Evolutionary conservation across 805 yeast genomes (phyloP).

Genomic region (Zygotorulaspora sp.): DNA sequence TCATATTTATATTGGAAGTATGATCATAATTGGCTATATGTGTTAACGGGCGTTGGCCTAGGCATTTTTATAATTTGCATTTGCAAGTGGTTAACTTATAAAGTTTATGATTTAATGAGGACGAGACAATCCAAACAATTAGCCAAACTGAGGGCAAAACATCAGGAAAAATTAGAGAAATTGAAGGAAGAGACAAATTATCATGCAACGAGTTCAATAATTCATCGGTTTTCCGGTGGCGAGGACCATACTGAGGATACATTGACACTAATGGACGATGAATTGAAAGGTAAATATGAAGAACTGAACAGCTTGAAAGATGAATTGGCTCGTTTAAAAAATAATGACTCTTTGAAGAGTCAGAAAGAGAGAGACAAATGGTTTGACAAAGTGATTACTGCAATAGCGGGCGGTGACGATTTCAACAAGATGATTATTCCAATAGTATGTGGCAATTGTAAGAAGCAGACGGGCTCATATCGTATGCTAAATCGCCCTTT

Average conservation of each 20-base stretch:
- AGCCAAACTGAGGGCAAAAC: conserved; percentile 41
- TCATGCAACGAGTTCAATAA: conserved; percentile 66
- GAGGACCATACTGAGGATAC: conserved; percentile 46
- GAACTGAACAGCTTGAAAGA: conserved; percentile 38
- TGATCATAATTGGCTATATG: conserved; percentile 5
- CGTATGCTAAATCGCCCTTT: conserved; percentile 21
- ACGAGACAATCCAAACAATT: conserved; percentile 22
- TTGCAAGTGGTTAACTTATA: conserved; percentile 12
- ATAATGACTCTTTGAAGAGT: conserved; percentile 16
- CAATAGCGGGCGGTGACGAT: conserved; percentile 32
- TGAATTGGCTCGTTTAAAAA: conserved; percentile 24
- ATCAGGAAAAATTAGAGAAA: conserved; percentile 55
- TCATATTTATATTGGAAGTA: conserved; percentile 9
- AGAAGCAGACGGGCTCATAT: conserved; percentile 25
- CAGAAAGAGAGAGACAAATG: conserved; percentile 32
- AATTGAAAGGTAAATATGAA: conserved; percentile 38
- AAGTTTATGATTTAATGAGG: conserved; percentile 10
- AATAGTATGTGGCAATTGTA: conserved; percentile 27
- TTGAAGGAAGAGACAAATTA: conserved; percentile 70
- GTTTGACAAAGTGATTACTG: conserved; percentile 33
- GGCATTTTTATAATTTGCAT: conserved; percentile 7
- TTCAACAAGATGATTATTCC: conserved; percentile 14
- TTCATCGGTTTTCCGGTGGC: conserved; percentile 58
- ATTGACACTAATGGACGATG: conserved; percentile 41
- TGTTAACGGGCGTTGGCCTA: conserved; percentile 1